Evolutionary conservation across 2,329 filamentous ascomycete genomes (phyloP).

Genomic region (Colletotrichum sp.): DNA sequence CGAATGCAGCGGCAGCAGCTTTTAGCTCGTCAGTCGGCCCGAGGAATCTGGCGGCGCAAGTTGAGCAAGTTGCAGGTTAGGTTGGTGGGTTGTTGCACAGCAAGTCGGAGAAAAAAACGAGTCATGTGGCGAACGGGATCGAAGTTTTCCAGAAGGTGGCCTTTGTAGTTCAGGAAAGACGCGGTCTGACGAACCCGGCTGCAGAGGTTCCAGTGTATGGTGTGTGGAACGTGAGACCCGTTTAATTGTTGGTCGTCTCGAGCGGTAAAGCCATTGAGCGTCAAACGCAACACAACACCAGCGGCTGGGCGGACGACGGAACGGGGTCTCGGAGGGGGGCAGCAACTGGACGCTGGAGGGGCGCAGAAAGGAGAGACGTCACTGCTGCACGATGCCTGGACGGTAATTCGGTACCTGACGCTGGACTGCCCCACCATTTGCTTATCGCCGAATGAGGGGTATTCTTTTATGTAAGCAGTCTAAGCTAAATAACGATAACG

Average conservation of each 20-base stretch:
- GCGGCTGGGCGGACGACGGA: not conserved
- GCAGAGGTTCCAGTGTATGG: not conserved
- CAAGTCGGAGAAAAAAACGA: not conserved
- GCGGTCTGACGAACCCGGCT: not conserved
- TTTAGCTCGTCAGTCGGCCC: not conserved
- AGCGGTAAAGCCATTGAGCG: constrained; percentile 1
- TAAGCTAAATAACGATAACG: not conserved
- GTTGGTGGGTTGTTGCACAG: not conserved
- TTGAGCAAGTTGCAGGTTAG: not conserved
- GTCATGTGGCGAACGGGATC: not conserved
- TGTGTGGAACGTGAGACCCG: constrained; percentile 12
- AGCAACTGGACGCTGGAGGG: not conserved
- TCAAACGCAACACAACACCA: not conserved
- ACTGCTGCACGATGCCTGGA: constrained; percentile 7
- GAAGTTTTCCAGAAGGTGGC: not conserved
- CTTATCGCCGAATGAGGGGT: constrained; percentile 18
- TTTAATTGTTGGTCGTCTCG: not conserved
- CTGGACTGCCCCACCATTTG: constrained; percentile 1
- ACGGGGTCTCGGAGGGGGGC: not conserved
- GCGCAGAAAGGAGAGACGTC: constrained; percentile 8
- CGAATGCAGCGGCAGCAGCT: not conserved
- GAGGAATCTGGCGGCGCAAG: not conserved
- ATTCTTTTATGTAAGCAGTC: not conserved
- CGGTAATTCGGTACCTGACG: constrained; percentile 4
- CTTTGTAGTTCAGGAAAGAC: not conserved